A percentile compares a stretch with the other conserved stretches of the same genome.
Evolutionary conservation across 73 alveolate genomes (phyloP).

Genomic region (Uronychia binucleata): DNA sequence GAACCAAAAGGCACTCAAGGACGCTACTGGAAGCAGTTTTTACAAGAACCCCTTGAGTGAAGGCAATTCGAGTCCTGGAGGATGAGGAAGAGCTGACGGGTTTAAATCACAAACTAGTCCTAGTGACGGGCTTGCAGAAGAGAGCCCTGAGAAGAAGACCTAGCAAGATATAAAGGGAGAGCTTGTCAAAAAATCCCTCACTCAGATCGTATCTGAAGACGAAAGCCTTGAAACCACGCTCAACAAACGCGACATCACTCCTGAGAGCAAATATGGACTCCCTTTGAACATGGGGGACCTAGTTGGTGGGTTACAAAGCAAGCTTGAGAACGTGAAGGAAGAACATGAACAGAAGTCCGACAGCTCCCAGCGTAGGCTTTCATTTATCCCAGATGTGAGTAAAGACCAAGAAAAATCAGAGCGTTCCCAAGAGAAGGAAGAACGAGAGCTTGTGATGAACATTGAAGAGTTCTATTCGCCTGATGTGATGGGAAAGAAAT

Average conservation of each 20-base stretch:
- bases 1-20: neutral
- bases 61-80: neutral
- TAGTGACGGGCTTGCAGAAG: neutral
- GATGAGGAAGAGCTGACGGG: neutral
- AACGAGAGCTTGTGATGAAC: neutral
- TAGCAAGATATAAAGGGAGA: no score
- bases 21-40: neutral
- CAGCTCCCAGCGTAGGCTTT: neutral
- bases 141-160: neutral
- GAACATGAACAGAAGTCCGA: neutral
- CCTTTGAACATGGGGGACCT: neutral
- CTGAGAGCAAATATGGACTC: neutral
- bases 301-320: neutral
- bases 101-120: neutral
- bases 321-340: neutral
- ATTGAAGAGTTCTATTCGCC: neutral
- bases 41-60: neutral
- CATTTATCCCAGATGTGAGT: neutral
- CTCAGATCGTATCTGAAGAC: neutral
- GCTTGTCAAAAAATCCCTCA: neutral
- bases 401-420: neutral
- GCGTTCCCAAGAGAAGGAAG: neutral
- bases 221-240: neutral
- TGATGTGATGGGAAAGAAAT: neutral
- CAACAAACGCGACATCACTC: neutral